Conservation (phyloP, 2,329 filamentous ascomycete genomes). For the Neodidymelliopsis sp. region DNA sequence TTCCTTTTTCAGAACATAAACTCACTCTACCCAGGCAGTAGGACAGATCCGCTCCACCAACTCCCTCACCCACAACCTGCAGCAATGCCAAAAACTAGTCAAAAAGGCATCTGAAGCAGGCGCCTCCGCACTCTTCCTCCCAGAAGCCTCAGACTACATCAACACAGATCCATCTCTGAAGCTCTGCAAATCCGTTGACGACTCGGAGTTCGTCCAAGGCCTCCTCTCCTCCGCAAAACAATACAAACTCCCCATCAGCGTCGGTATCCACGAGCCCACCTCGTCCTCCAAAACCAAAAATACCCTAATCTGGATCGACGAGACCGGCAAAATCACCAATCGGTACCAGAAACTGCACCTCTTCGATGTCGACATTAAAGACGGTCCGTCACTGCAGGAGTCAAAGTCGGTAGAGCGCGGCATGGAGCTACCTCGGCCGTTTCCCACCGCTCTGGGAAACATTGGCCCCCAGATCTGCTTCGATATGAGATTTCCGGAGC, state of each 20-base stretch:
- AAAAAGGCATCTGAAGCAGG: constrained; percentile 76
- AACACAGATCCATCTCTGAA: constrained; percentile 70
- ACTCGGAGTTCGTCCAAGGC: constrained; percentile 78
- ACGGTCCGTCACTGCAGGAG: constrained; percentile 67
- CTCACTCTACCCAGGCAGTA: constrained; percentile 67
- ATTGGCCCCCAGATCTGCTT: constrained; percentile 89
- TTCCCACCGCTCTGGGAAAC: constrained; percentile 75
- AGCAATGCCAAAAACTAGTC: constrained; percentile 76
- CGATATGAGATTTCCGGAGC: constrained; percentile 84
- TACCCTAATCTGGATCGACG: constrained; percentile 71
- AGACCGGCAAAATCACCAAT: constrained; percentile 64
- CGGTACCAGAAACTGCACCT: constrained; percentile 90
- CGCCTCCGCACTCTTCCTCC: constrained; percentile 87
- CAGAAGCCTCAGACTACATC: constrained; percentile 91
- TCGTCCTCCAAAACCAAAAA: constrained; percentile 65
- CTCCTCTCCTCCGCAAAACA: constrained; percentile 72
- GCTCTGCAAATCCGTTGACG: constrained; percentile 71
- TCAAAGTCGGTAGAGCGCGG: constrained; percentile 68
- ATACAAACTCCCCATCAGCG: constrained; percentile 75
- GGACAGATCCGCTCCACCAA: constrained; percentile 89
- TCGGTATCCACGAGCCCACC: constrained; percentile 75
- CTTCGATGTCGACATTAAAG: constrained; percentile 74
- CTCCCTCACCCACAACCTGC: constrained; percentile 78
- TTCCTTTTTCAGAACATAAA: too few species aligned
- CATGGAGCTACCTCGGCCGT: constrained; percentile 68